phyloP scores from a whole-genome alignment of 2,329 filamentous ascomycete genomes.

The Apiospora sp. region DNA sequence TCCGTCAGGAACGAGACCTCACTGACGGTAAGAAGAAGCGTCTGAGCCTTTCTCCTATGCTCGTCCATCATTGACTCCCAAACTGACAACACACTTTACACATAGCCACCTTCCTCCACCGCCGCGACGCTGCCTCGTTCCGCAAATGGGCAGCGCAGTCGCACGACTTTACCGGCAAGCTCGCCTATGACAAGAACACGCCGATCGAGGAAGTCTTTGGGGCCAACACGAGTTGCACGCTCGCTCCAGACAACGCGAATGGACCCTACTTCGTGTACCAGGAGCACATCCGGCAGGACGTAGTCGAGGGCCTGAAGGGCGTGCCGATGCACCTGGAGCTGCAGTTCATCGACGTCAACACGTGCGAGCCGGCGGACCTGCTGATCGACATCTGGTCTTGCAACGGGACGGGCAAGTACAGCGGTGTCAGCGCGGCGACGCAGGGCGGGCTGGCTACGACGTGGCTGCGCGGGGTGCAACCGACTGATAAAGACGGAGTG shows the following conservation, averaged over 20 bases:
- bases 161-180: conserved; percentile 47
- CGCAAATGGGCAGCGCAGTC: conserved; percentile 47
- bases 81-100: not conserved
- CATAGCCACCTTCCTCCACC: conserved; percentile 35
- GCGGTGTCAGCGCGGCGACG: conserved; percentile 40
- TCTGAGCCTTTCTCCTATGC: no score
- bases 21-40: conserved; percentile 33
- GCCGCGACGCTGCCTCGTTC: conserved; percentile 46
- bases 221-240: conserved; percentile 52
- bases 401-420: conserved; percentile 56
- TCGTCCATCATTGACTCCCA: not conserved
- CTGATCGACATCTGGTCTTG: conserved; percentile 55
- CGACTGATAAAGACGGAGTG: conserved; percentile 55
- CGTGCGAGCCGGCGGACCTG: conserved; percentile 49
- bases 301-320: conserved; percentile 49
- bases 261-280: conserved; percentile 55
- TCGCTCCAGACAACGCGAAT: conserved; percentile 51
- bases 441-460: conserved; percentile 49
- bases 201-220: conserved; percentile 45
- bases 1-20: conserved; percentile 45
- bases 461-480: conserved; percentile 57
- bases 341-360: conserved; percentile 55
- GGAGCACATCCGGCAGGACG: conserved; percentile 50
- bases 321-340: conserved; percentile 52
- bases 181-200: conserved; percentile 43